A percentile compares a stretch with the other conserved stretches of the same genome.
Conservation (phyloP, 257 asterid species). For the Nicotiana sylvestris region DNA sequence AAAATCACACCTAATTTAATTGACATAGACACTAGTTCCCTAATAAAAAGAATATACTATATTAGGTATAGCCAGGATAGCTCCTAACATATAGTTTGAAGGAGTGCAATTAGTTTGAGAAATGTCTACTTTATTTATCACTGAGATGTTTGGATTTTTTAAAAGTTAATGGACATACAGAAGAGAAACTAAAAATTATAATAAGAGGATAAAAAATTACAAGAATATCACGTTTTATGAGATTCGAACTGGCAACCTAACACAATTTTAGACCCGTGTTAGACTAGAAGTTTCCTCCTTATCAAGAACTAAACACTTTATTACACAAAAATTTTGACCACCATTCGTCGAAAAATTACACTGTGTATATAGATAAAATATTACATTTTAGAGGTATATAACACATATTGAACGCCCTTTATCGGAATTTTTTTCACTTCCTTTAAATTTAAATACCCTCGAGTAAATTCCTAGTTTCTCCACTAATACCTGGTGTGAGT, state of each 20-base stretch:
- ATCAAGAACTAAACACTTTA: background rate
- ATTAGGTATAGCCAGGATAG: background rate
- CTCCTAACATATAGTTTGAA: too few relatives aligned
- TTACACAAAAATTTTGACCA: too few relatives aligned
- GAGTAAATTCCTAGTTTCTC: too few relatives aligned
- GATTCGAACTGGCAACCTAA: background rate
- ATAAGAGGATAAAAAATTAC: background rate
- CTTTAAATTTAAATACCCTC: too few relatives aligned
- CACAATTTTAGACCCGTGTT: background rate
- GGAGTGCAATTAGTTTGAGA: too few relatives aligned
- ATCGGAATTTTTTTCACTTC: too few relatives aligned
- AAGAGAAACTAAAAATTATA: background rate
- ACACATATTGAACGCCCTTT: too few relatives aligned
- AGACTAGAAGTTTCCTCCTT: background rate
- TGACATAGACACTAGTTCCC: background rate
- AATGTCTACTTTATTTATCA: too few relatives aligned
- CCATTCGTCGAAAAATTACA: too few relatives aligned
- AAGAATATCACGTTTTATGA: background rate
- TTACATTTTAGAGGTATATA: too few relatives aligned
- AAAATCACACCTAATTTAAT: background rate
- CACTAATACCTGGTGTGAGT: too few relatives aligned
- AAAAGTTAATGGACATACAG: background rate
- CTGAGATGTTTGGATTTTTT: background rate
- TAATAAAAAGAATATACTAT: background rate
- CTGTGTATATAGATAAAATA: too few relatives aligned